Evolutionary conservation across 129 eudicot genomes (phyloP), one percentile per base, ranked within the genome.

Genomic region (Cynara cardunculus): DNA sequence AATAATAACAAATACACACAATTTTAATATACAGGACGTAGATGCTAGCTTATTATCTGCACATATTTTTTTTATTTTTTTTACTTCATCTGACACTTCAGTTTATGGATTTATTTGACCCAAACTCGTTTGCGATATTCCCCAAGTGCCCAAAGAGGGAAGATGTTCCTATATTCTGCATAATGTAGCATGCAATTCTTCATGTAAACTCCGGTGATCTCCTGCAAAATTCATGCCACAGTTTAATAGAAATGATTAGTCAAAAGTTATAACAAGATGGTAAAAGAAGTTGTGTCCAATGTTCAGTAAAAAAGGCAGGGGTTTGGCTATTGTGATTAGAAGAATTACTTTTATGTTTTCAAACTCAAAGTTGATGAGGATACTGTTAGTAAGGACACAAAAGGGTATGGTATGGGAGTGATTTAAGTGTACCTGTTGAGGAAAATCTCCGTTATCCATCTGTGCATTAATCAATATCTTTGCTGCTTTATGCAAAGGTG

Each of bases 81-180:
- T 59, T 25, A 72, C 72, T 71, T 59, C 1, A 4, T 34, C 5
- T 25, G 61, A 71, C 69, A 64, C 75, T 31, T 74, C 39, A 69
- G 67, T 35, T 32, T 76, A 76, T 82, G 49, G 81, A 8, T 75
- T 82, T 82, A 69, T 25, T 69, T 82, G 26, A 79, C 69, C 87
- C 87, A 75, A 83, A 87, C 69, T 9, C 78, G 80, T 80, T 84
- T 87, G 35, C 88, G 84, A 69, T 87, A 87, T 73, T 87, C 86
- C 62, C 84, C 86, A n/a, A 87, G 88, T 22, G 90, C 90, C 88
- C 90, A 81, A 25, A 87, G 83, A 12, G 90, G 87, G 77, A 80
- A 84, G 16, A 84, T 81, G 75, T 81, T 87, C 37, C 88, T 87
- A 56, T 87, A 84, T 59, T 73, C 81, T 67, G 88, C 76, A 69